phyloP scores from a whole-genome alignment of 768 basidiomycete genomes.

The Trametes punicea region DNA sequence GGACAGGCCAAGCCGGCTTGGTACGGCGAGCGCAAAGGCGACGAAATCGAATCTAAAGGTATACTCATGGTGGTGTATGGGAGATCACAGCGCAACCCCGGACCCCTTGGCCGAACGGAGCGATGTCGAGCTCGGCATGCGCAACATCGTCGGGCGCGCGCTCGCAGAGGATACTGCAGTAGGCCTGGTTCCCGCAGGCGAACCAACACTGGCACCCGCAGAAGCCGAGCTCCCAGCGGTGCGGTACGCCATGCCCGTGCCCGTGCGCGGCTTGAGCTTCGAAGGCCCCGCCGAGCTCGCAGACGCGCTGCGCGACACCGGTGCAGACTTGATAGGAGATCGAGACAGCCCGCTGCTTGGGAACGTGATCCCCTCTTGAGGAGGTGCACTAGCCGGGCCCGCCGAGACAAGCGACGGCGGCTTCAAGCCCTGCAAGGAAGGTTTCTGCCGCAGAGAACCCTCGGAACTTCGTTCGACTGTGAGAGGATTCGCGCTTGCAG shows the following conservation, averaged over 20 bases:
- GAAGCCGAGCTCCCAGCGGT: constrained; percentile 26
- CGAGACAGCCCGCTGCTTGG: neutral
- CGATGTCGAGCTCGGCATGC: constrained; percentile 21
- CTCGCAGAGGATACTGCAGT: neutral
- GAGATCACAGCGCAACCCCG: constrained; percentile 16
- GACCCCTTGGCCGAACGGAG: constrained; percentile 16
- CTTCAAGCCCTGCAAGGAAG: neutral
- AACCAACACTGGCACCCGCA: neutral
- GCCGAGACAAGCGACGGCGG: neutral
- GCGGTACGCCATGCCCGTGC: constrained; percentile 68
- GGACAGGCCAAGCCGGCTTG: neutral
- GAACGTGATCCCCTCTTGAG: constrained; percentile 9
- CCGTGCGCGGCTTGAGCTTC: constrained; percentile 52
- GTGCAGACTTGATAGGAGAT: constrained; percentile 1
- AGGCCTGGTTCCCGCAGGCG: neutral
- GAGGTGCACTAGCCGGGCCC: neutral
- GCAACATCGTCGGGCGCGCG: constrained; percentile 22
- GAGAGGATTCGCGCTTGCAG: neutral
- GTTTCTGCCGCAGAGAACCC: constrained; percentile 2
- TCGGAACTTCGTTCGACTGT: constrained; percentile 1
- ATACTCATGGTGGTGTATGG: neutral
- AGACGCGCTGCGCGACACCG: constrained; percentile 3
- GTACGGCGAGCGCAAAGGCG: neutral
- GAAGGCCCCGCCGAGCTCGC: neutral
- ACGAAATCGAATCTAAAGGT: neutral